phyloP scores from a whole-genome alignment of 805 yeast genomes.

The Wickerhamiella shivajii region DNA sequence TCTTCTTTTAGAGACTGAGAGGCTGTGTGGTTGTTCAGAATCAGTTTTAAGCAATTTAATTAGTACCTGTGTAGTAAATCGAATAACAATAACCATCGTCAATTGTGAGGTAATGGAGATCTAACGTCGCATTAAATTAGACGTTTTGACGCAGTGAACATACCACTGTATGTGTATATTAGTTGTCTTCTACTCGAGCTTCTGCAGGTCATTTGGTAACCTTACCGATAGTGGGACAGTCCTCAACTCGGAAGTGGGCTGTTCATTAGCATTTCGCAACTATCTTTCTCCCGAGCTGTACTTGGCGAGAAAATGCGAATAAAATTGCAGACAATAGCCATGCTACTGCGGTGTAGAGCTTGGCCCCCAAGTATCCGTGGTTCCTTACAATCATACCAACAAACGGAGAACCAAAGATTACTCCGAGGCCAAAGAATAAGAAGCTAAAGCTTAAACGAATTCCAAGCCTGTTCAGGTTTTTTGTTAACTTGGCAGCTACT shows the following conservation, averaged over 20 bases:
- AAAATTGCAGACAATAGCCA: neutral
- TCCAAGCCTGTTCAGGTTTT: conserved; percentile 17
- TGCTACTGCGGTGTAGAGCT: conserved; percentile 2
- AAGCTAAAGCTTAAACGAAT: conserved; percentile 46
- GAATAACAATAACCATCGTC: too few species aligned
- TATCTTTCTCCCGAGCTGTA: too few species aligned
- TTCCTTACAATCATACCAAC: conserved; percentile 14
- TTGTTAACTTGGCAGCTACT: conserved; percentile 17
- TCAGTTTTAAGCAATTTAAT: neutral
- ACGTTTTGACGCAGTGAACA: too few species aligned
- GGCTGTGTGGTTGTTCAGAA: neutral
- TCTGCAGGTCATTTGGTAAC: too few species aligned
- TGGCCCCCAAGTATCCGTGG: conserved; percentile 8
- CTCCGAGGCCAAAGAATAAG: conserved; percentile 36
- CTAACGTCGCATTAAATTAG: too few species aligned
- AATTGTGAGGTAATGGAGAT: too few species aligned
- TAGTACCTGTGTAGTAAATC: too few species aligned
- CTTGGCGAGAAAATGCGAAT: neutral
- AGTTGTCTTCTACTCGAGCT: too few species aligned
- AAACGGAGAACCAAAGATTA: conserved; percentile 18
- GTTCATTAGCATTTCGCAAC: too few species aligned
- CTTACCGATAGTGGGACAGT: too few species aligned
- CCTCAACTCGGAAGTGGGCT: too few species aligned
- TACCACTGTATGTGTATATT: too few species aligned
- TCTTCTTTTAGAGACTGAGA: neutral